Conservation (phyloP, 129 eudicot genomes). For the Artemisia tridentata region DNA sequence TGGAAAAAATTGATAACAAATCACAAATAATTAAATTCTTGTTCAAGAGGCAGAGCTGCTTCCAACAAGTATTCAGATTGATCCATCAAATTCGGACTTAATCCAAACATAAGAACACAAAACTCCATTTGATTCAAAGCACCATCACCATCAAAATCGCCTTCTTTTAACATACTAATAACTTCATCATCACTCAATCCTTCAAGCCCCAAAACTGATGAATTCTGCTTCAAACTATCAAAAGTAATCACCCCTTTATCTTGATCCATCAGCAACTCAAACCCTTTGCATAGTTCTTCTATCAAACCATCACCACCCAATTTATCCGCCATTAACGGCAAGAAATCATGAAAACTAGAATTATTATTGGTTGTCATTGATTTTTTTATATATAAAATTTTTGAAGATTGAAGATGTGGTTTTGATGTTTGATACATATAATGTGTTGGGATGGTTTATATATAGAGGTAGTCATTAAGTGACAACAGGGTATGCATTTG, state of each 20-base stretch:
- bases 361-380: slow-evolving; percentile 42
- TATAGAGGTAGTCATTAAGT: no score
- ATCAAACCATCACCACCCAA: slow-evolving; percentile 73
- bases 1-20: neutral
- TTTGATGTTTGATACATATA: no score
- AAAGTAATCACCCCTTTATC: slow-evolving; percentile 74
- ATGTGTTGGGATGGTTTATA: no score
- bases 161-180: slow-evolving; percentile 52
- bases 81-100: slow-evolving; percentile 78
- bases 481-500: no score
- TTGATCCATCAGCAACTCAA: slow-evolving; percentile 53
- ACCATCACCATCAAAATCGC: slow-evolving; percentile 76
- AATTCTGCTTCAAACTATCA: slow-evolving; percentile 65
- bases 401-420: no score
- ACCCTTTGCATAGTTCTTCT: slow-evolving; percentile 75
- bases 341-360: slow-evolving; percentile 46
- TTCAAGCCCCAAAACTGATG: slow-evolving; percentile 56
- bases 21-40: slow-evolving; percentile 27
- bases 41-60: slow-evolving; percentile 51
- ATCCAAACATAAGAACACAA: slow-evolving; percentile 82
- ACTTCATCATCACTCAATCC: slow-evolving; percentile 61
- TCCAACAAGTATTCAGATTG: slow-evolving; percentile 64
- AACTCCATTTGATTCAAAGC: slow-evolving; percentile 85
- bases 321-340: slow-evolving; percentile 77
- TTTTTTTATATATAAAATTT: no score